A percentile compares a stretch with the other conserved stretches of the same genome.
These are phyloP conservation scores for Fragaria iinumae DNA, from an alignment of 306 rosid species.

Conservation along the genomic window DNA sequence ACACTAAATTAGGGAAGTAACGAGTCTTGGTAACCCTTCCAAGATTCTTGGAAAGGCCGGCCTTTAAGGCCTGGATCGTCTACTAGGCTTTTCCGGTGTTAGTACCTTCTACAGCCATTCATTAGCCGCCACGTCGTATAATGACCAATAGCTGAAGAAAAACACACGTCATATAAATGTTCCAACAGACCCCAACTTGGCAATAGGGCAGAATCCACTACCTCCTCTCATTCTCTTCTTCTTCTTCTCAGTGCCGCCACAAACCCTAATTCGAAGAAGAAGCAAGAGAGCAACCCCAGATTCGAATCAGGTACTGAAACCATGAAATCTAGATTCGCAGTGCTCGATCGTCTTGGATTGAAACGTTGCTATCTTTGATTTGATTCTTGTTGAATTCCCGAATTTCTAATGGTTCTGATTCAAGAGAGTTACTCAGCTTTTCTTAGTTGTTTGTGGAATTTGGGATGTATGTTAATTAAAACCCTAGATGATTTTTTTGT, in stretches of 20 bases:
- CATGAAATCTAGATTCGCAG: not conserved
- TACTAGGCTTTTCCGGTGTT: not conserved
- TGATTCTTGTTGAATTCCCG: not conserved
- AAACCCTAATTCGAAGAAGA: not conserved
- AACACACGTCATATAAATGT: not conserved
- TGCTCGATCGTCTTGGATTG: not conserved
- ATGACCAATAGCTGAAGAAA: not conserved
- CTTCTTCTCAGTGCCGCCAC: not conserved
- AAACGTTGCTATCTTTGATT: not conserved
- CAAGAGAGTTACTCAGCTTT: not conserved
- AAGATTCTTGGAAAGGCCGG: not conserved
- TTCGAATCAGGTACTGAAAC: not conserved
- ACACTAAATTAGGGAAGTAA: too few relatives aligned
- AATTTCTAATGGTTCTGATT: too few relatives aligned
- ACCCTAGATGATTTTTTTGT: too few relatives aligned
- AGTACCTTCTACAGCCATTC: too few relatives aligned
- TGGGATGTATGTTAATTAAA: not conserved
- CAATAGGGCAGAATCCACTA: not conserved
- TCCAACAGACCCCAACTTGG: not conserved
- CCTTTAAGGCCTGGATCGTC: too few relatives aligned
- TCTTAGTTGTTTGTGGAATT: too few relatives aligned
- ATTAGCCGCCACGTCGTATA: not conserved
- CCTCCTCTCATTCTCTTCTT: not conserved
- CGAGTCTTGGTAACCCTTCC: not conserved
- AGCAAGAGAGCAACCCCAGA: not conserved